A percentile compares a stretch with the other conserved stretches of the same genome.
Conservation (phyloP, 176 grass and related monocot species). For the Hsuehochloa calcarea region DNA sequence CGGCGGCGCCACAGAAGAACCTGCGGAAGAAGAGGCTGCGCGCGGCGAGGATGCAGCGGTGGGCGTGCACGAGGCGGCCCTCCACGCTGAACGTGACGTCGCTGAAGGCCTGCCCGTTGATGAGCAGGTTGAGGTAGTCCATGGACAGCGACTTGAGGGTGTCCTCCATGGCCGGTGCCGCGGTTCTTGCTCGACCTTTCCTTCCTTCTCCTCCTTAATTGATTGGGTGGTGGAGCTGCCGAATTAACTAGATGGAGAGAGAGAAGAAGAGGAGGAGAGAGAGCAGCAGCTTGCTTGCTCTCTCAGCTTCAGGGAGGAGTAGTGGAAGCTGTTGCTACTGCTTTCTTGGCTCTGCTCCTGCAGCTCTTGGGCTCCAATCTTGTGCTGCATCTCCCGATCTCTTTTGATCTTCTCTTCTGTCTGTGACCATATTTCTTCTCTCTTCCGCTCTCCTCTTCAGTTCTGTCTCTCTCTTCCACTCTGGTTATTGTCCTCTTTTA, state of each 20-base stretch:
- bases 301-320: not conserved
- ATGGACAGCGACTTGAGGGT: conserved; percentile 88
- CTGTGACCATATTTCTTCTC: conserved; percentile 36
- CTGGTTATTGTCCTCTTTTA: conserved; percentile 32
- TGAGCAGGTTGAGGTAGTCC: conserved; percentile 98
- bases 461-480: not conserved
- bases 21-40: conserved; percentile 98
- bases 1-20: conserved; percentile 78
- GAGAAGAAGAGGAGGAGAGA: not conserved
- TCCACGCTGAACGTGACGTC: conserved; percentile 96
- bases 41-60: conserved; percentile 98
- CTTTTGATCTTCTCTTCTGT: conserved; percentile 44
- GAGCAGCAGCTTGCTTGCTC: not conserved
- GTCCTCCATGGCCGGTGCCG: conserved; percentile 69
- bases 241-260: conserved; percentile 3
- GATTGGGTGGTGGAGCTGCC: conserved; percentile 11
- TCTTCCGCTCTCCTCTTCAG: conserved; percentile 1
- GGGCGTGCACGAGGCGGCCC: conserved; percentile 89
- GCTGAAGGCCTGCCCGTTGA: conserved; percentile 99
- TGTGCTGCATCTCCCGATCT: conserved; percentile 44
- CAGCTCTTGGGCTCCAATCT: conserved; percentile 37
- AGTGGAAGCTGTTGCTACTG: conserved; percentile 42
- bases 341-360: conserved; percentile 43
- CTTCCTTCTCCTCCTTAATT: not conserved
- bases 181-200: conserved; percentile 8